Evolutionary conservation across 1,139 yeast species (phyloP).

Genomic region (Hyphopichia khmerensis): DNA sequence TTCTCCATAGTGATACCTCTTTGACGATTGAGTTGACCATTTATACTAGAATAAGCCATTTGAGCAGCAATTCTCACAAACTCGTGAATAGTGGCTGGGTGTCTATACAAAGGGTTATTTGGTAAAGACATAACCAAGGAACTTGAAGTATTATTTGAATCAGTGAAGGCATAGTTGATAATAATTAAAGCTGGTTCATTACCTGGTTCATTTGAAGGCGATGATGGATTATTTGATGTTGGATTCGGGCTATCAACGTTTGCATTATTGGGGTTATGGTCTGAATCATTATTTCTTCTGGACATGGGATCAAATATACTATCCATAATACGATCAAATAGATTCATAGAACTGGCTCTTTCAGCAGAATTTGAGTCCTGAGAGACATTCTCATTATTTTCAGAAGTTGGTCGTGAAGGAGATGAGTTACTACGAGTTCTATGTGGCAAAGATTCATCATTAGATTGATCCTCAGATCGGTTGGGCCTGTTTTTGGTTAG

Average conservation of each 20-base stretch:
- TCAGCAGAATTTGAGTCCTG: neutral
- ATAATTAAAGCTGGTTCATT: conserved; percentile 35
- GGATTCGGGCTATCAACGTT: neutral
- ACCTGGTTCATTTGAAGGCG: conserved; percentile 1
- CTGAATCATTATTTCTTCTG: neutral
- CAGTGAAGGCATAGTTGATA: conserved; percentile 46
- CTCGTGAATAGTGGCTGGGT: conserved; percentile 53
- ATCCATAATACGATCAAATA: neutral
- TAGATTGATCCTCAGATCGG: neutral
- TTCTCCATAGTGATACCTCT: conserved; percentile 52
- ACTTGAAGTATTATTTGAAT: conserved; percentile 49
- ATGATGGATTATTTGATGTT: neutral
- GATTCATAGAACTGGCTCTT: neutral
- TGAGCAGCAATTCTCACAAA: conserved; percentile 67
- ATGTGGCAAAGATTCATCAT: neutral
- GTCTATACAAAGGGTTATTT: conserved; percentile 48
- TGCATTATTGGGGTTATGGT: neutral
- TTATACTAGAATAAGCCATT: conserved; percentile 63
- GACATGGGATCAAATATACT: neutral
- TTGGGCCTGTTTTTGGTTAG: neutral
- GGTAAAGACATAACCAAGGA: conserved; percentile 47
- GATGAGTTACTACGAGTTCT: neutral
- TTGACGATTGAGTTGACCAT: conserved; percentile 27
- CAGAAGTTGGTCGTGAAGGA: neutral
- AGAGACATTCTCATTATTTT: neutral